Conservation (phyloP, 1,284 basidiomycete genomes). For the Cutaneotrichosporon arboriforme region DNA sequence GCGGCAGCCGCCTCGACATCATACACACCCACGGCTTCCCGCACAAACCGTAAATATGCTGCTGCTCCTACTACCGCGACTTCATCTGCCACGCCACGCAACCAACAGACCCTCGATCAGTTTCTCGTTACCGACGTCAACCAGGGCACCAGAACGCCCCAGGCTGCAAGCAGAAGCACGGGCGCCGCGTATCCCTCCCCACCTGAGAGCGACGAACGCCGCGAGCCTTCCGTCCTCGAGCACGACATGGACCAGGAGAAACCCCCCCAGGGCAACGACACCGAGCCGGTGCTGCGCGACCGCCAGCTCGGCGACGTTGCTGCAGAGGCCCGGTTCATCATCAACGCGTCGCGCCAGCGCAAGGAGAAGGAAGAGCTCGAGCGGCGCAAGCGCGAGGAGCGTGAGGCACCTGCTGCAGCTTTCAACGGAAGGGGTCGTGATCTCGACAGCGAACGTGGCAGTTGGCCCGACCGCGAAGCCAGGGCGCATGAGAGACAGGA, state of each 20-base stretch:
- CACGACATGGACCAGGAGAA: neutral
- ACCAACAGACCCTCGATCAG: neutral
- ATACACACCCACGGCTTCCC: no score
- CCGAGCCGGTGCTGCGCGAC: no score
- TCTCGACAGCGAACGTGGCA: neutral
- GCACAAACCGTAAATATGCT: no score
- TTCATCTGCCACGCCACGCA: no score
- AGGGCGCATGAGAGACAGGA: neutral
- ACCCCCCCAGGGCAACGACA: no score
- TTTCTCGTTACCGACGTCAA: neutral
- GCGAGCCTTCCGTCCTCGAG: neutral
- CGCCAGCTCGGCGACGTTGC: slow-evolving; percentile 1
- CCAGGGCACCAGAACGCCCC: neutral
- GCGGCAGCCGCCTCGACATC: no score
- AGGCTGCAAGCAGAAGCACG: neutral
- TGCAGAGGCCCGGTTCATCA: slow-evolving; percentile 28
- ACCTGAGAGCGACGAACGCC: slow-evolving; percentile 25
- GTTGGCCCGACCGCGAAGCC: neutral
- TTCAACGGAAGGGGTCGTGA: no score
- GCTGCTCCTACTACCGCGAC: no score
- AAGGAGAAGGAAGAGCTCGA: neutral
- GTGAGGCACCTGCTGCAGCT: neutral
- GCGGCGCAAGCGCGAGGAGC: neutral
- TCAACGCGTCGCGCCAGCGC: slow-evolving; percentile 1
- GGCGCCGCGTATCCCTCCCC: slow-evolving; percentile 18